phyloP scores from a whole-genome alignment of 2,329 filamentous ascomycete species.

The Venturia nashicola region DNA sequence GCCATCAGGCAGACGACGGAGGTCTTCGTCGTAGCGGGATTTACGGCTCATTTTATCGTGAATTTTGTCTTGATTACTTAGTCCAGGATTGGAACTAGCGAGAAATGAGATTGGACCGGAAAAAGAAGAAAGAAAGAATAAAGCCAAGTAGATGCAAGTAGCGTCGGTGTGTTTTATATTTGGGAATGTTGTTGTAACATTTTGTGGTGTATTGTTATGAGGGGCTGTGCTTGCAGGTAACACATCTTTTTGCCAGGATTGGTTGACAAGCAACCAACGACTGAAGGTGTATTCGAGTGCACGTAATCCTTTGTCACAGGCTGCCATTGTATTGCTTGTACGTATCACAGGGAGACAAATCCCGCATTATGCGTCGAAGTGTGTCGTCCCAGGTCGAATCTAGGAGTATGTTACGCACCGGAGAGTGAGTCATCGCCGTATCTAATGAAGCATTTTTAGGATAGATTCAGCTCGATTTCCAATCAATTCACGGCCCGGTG shows the following conservation, averaged over 20 bases:
- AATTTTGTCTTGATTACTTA: not conserved
- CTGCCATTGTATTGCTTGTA: not conserved
- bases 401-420: not conserved
- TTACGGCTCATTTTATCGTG: not conserved
- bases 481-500: too few species aligned
- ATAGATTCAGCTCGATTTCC: too few species aligned
- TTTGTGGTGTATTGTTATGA: not conserved
- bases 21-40: slow-evolving; percentile 22
- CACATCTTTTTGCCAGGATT: not conserved
- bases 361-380: too few species aligned
- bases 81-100: too few species aligned
- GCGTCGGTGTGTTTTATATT: not conserved
- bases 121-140: not conserved
- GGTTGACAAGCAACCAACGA: not conserved
- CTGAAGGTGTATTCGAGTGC: not conserved
- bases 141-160: not conserved
- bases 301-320: not conserved
- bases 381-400: not conserved
- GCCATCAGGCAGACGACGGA: slow-evolving; percentile 42
- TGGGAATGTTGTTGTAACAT: not conserved
- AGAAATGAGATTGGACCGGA: not conserved
- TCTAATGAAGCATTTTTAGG: too few species aligned
- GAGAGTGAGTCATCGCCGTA: too few species aligned
- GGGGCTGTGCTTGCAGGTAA: not conserved
- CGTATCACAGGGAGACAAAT: too few species aligned